phyloP scores from a whole-genome alignment of 2,329 filamentous ascomycete species.

The Pseudocercospora fijiensis region DNA sequence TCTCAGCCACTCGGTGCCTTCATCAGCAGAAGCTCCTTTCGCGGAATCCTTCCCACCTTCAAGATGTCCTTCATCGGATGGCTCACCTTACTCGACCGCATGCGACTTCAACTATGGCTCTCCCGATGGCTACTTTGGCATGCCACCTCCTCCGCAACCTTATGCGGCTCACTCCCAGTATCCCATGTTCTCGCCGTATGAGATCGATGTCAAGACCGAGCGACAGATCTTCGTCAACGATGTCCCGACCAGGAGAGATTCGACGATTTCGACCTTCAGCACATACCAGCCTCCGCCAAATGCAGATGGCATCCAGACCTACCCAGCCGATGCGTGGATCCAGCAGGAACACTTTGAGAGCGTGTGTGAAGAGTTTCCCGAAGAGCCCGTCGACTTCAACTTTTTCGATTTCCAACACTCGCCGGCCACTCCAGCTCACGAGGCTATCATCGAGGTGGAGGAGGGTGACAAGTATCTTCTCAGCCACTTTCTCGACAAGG shows the following conservation, averaged over 20 bases:
- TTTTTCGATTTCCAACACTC: constrained; percentile 80
- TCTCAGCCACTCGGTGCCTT: constrained; percentile 70
- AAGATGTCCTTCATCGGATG: constrained; percentile 69
- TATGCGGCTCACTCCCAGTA: constrained; percentile 37
- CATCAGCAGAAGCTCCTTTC: constrained; percentile 66
- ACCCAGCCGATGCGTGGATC: constrained; percentile 68
- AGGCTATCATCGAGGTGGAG: constrained; percentile 77
- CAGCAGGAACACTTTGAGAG: constrained; percentile 68
- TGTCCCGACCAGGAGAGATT: constrained; percentile 79
- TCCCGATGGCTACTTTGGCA: constrained; percentile 58
- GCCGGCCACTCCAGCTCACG: constrained; percentile 60
- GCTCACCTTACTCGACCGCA: constrained; percentile 70
- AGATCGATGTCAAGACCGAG: constrained; percentile 95
- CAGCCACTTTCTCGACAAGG: constrained; percentile 86
- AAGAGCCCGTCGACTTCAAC: constrained; percentile 64
- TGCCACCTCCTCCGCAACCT: constrained; percentile 54
- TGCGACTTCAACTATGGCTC: constrained; percentile 65
- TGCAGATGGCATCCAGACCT: constrained; percentile 61
- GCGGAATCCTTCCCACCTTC: constrained; percentile 72
- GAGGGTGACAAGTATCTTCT: constrained; percentile 83
- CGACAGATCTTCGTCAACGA: constrained; percentile 92
- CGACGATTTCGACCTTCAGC: constrained; percentile 87
- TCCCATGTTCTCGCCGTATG: constrained; percentile 73
- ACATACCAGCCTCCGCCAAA: constrained; percentile 80
- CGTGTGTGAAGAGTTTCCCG: constrained; percentile 59